Percentiles rank a stretch among this genome's conserved stretches.
Conservation (phyloP, 805 yeast species). For the Sugiyamaella mastotermitis region DNA sequence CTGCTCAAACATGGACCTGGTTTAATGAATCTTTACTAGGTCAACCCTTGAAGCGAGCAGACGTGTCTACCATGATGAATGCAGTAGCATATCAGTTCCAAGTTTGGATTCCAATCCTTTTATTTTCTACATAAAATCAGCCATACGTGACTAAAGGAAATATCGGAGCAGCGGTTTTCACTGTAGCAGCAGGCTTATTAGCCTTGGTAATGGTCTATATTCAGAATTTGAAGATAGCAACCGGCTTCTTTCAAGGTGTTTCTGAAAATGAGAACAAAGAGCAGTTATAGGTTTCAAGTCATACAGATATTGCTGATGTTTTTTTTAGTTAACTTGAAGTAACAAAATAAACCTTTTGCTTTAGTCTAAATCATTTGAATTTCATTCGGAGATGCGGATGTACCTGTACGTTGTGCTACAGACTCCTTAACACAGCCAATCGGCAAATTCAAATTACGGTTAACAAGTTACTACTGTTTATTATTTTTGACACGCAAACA, state of each 20-base stretch:
- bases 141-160: slow-evolving; percentile 7
- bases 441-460: too few species aligned
- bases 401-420: too few species aligned
- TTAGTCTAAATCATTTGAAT: too few species aligned
- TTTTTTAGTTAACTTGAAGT: too few species aligned
- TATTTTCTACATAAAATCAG: slow-evolving; percentile 10
- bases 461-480: too few species aligned
- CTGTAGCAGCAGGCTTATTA: background rate
- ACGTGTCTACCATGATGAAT: slow-evolving; percentile 12
- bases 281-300: too few species aligned
- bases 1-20: slow-evolving; percentile 12
- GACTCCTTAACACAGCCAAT: too few species aligned
- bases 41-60: slow-evolving; percentile 12
- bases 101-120: slow-evolving; percentile 10
- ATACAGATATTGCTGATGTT: too few species aligned
- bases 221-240: background rate
- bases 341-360: too few species aligned
- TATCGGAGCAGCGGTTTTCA: background rate
- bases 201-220: background rate
- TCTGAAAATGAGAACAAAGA: background rate
- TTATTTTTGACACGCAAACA: too few species aligned
- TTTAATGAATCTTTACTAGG: slow-evolving; percentile 11
- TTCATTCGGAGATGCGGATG: too few species aligned
- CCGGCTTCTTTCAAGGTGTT: slow-evolving; percentile 1
- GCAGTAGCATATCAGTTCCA: slow-evolving; percentile 8